Evolutionary conservation across 495 filamentous ascomycete species (phyloP).

Genomic region (Trichoderma asperelloides): DNA sequence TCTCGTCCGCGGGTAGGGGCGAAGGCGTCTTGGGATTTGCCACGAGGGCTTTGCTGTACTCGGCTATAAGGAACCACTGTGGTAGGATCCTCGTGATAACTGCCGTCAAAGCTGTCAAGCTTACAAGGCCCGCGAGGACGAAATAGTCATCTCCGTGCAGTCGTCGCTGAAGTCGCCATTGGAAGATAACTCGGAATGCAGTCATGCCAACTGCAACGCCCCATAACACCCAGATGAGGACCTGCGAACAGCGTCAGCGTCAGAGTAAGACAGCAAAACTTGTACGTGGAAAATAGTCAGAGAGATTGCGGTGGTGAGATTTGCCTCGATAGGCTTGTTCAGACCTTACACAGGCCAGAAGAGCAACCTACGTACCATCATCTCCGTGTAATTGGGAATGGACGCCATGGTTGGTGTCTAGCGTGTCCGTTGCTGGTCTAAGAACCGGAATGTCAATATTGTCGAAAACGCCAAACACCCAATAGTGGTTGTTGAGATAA

Average conservation of each 20-base stretch:
- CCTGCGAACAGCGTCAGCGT: background rate
- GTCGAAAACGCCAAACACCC: too few species aligned
- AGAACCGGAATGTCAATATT: too few species aligned
- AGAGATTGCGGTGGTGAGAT: too few species aligned
- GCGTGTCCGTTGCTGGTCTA: too few species aligned
- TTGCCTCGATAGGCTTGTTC: too few species aligned
- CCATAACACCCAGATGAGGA: constrained; percentile 14
- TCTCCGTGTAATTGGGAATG: too few species aligned
- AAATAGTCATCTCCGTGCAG: constrained; percentile 14
- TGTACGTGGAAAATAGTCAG: too few species aligned
- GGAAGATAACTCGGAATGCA: constrained; percentile 9
- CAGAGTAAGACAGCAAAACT: too few species aligned
- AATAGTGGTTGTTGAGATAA: too few species aligned
- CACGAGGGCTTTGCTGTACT: constrained; percentile 10
- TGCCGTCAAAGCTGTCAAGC: constrained; percentile 10
- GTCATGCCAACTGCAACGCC: constrained; percentile 8
- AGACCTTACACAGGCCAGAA: too few species aligned
- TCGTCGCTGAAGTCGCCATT: constrained; percentile 9
- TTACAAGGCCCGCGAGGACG: constrained; percentile 8
- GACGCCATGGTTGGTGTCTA: too few species aligned
- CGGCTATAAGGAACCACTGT: constrained; percentile 7
- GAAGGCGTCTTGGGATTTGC: constrained; percentile 10
- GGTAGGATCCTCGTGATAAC: constrained; percentile 10
- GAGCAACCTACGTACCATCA: too few species aligned
- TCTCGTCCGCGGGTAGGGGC: constrained; percentile 11